A percentile compares a stretch with the other conserved stretches of the same genome.
These are phyloP conservation scores for Diddensiella caesifluorescens DNA, from an alignment of 805 yeast genomes.

Conservation along the genomic window DNA sequence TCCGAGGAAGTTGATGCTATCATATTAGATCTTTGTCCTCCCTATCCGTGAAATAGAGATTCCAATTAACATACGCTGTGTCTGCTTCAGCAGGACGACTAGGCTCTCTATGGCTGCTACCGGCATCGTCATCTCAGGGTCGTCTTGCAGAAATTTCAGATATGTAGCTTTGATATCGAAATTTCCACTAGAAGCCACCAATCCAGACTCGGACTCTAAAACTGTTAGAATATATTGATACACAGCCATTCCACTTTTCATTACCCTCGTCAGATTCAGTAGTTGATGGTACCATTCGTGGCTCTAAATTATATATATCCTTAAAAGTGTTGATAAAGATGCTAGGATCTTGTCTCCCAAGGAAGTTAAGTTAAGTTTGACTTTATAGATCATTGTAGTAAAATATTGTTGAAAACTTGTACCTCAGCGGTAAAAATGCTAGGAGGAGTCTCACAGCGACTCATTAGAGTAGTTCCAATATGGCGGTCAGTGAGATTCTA, in stretches of 20 bases:
- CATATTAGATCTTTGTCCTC: not conserved
- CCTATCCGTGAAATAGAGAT: not conserved
- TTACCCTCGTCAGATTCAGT: too few relatives aligned
- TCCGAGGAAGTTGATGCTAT: slow-evolving; percentile 83
- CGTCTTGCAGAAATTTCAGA: slow-evolving; percentile 74
- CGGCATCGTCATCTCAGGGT: slow-evolving; percentile 98
- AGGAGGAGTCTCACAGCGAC: not conserved
- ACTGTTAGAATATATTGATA: too few relatives aligned
- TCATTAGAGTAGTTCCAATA: too few relatives aligned
- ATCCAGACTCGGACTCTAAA: not conserved
- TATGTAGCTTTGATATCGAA: slow-evolving; percentile 84
- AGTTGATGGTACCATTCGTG: too few relatives aligned
- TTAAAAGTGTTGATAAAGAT: too few relatives aligned
- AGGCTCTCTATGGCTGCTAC: slow-evolving; percentile 96
- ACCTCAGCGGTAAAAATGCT: not conserved
- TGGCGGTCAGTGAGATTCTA: not conserved
- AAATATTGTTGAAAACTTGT: not conserved
- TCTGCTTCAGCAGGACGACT: slow-evolving; percentile 72
- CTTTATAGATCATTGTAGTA: too few relatives aligned
- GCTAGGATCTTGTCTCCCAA: too few relatives aligned
- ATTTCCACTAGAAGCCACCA: slow-evolving; percentile 2
- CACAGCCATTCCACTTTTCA: too few relatives aligned
- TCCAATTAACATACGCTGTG: slow-evolving; percentile 47
- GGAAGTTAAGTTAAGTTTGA: too few relatives aligned
- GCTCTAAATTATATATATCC: too few relatives aligned